Conservation (phyloP, 2,329 filamentous ascomycete genomes). For the Cladosporium sp. region DNA sequence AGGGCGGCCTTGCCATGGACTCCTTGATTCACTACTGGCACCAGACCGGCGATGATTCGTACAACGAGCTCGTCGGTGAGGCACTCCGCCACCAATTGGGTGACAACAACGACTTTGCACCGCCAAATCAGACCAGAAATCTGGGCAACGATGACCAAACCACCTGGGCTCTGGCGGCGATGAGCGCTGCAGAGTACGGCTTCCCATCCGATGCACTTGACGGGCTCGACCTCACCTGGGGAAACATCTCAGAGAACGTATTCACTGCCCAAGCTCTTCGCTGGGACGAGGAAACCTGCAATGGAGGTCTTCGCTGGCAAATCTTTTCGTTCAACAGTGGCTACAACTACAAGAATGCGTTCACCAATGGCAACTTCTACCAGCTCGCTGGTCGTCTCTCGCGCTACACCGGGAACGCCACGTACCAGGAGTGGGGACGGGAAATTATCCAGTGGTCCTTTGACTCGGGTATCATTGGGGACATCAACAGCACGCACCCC, state of each 20-base stretch:
- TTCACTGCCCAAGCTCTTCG: slow-evolving; percentile 71
- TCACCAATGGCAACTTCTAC: slow-evolving; percentile 79
- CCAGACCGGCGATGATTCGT: slow-evolving; percentile 58
- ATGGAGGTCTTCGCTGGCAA: slow-evolving; percentile 78
- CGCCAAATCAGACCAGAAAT: slow-evolving; percentile 29
- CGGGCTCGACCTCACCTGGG: slow-evolving; percentile 63
- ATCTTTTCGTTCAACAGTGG: slow-evolving; percentile 73
- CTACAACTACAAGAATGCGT: slow-evolving; percentile 76
- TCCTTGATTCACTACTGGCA: slow-evolving; percentile 65
- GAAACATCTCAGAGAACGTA: slow-evolving; percentile 67
- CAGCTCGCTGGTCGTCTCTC: slow-evolving; percentile 60
- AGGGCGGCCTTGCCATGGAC: slow-evolving; percentile 62
- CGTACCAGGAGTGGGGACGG: slow-evolving; percentile 62
- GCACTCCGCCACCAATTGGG: slow-evolving; percentile 59
- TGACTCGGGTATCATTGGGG: slow-evolving; percentile 49
- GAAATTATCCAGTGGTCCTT: slow-evolving; percentile 63
- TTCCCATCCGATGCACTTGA: slow-evolving; percentile 57
- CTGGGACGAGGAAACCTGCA: slow-evolving; percentile 63
- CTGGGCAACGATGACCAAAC: slow-evolving; percentile 55
- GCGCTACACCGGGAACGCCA: slow-evolving; percentile 38
- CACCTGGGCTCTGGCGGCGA: slow-evolving; percentile 77
- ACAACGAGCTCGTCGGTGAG: slow-evolving; percentile 56
- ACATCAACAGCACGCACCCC: not conserved
- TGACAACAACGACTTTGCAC: slow-evolving; percentile 57
- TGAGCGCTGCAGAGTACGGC: slow-evolving; percentile 71